Base-by-base conservation (phyloP, 2,329 filamentous ascomycete species). In the Colletotrichum simmondsii region DNA sequence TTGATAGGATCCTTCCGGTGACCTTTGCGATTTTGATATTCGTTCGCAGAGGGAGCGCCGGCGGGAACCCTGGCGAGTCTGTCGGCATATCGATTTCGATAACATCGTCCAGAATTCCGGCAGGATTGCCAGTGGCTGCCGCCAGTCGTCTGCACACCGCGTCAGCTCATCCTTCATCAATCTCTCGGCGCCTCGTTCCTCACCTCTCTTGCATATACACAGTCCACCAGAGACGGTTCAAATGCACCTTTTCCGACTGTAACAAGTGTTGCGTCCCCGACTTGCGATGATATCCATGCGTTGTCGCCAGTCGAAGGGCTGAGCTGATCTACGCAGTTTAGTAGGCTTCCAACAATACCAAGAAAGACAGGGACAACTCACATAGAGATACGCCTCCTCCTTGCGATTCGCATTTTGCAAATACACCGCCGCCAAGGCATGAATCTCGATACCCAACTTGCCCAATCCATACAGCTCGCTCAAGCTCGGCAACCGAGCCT, bases 181-280 rank as follows among this genome's bases (percentile, higher is more conserved):
- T 14, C 0, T 3, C 6, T n/a, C 7, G 26, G 16, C 37, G 24
- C 19, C 8, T 14, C 14, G 6, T 16, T 42, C 14, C 46, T 24
- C 30, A 72, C 74, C 74, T 71, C 37, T 75, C 74, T 19, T 75
- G 74, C 74, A 75, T 74, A 6, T 75, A 75, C 3, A 75, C 65
- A 1, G 74, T 74, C 74, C 74, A 75, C 74, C 71, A 74, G 2
- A 75, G 58, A 1, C 74, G 59, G n/a, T 74, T 74, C 22, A 73
- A 1, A 1, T 75, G 74, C 19, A 72, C 72, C 35, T 59, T 60
- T 24, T 74, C 74, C 10, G 74, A 74, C 22, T 63, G 58, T 16
- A 67, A 14, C 56, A 59, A 26, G 1, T 61, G 69, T 2, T 68
- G 56, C 35, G 72, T 68, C 8, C 66, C 66, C 1, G 66, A 70